A percentile compares a stretch with the other conserved stretches of the same genome.
These are phyloP conservation scores for Ceratocystis harringtonii DNA, from an alignment of 2,329 filamentous ascomycete species.

Conservation along the genomic window DNA sequence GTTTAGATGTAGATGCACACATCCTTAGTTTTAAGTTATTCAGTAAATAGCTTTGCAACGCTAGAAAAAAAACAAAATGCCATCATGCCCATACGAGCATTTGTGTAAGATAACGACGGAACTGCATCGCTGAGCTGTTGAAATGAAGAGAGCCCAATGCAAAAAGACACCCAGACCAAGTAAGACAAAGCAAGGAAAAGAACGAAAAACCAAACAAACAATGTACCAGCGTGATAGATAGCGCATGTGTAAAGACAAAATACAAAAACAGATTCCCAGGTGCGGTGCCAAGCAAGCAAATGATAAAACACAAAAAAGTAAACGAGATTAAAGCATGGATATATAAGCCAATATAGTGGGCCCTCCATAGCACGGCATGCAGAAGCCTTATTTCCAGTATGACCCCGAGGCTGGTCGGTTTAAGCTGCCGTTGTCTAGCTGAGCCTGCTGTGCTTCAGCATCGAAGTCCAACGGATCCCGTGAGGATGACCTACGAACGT, in stretches of 20 bases:
- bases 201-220: not conserved
- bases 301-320: not conserved
- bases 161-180: not conserved
- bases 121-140: not conserved
- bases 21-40: not conserved
- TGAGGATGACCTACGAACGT: constrained; percentile 7
- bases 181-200: not conserved
- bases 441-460: constrained; percentile 12
- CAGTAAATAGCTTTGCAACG: not conserved
- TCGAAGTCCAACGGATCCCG: constrained; percentile 5
- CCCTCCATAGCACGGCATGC: not conserved
- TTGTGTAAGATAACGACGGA: not conserved
- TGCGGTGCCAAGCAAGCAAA: not conserved
- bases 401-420: constrained; percentile 1
- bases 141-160: not conserved
- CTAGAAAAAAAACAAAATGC: not conserved
- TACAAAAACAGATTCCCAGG: not conserved
- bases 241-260: not conserved
- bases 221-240: not conserved
- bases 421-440: constrained; percentile 5
- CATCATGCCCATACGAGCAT: not conserved
- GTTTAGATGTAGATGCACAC: not conserved
- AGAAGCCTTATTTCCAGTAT: not conserved
- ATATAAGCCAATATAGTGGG: not conserved
- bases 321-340: not conserved